phyloP scores from a whole-genome alignment of 495 filamentous ascomycete species.

The Melanomma pulvis-pyrius region DNA sequence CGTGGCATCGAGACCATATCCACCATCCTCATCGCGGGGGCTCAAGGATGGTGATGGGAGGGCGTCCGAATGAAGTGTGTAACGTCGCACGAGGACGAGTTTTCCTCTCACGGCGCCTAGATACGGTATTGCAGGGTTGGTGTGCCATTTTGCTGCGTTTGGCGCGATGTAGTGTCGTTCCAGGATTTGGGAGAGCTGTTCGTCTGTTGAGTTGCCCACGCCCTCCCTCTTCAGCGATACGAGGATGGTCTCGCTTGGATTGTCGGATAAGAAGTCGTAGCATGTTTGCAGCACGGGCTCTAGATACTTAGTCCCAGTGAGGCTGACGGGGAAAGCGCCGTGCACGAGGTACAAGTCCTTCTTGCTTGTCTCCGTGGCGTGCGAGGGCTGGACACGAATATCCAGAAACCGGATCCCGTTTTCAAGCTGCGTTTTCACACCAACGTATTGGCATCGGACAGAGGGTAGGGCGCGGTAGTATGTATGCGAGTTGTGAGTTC shows the following conservation, averaged over 20 bases:
- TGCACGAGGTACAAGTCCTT: constrained; percentile 71
- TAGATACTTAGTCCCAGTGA: constrained; percentile 75
- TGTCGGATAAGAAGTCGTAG: constrained; percentile 71
- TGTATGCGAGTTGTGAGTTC: constrained; percentile 93
- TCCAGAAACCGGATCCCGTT: constrained; percentile 96
- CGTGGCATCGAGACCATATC: constrained; percentile 79
- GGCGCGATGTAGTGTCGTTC: constrained; percentile 66
- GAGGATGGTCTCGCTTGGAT: constrained; percentile 81
- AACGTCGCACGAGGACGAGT: constrained; percentile 83
- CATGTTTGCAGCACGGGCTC: constrained; percentile 68
- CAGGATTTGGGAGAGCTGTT: constrained; percentile 73
- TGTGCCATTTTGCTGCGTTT: constrained; percentile 72
- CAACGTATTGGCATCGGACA: constrained; percentile 88
- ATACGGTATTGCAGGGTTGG: constrained; percentile 73
- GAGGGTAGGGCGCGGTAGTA: constrained; percentile 81
- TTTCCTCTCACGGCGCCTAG: constrained; percentile 82
- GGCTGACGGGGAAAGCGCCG: constrained; percentile 74
- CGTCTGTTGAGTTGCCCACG: constrained; percentile 74
- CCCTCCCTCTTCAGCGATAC: constrained; percentile 93
- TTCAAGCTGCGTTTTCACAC: constrained; percentile 72
- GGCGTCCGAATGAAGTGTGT: constrained; percentile 64
- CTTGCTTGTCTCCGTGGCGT: constrained; percentile 56
- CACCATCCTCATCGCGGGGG: constrained; percentile 27
- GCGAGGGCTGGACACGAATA: constrained; percentile 72
- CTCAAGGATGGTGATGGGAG: constrained; percentile 35